Base-by-base conservation (phyloP, 139 green algal species). In the Coccomyxa sp. region DNA sequence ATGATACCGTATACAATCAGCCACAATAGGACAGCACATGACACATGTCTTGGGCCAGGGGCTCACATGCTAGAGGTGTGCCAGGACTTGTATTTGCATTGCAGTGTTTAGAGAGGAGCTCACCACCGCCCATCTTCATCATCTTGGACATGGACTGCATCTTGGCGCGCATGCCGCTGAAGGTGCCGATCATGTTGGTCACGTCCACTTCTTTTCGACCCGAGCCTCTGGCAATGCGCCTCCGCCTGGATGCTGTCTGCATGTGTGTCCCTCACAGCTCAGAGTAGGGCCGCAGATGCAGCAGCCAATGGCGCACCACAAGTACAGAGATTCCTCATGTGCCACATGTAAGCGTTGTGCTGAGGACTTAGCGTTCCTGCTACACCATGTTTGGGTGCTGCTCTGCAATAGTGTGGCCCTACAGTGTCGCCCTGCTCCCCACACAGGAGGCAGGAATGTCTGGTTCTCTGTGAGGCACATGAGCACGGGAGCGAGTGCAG, bases 61-160 rank as follows among this genome's bases (percentile, higher is more conserved):
- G 16, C 9, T 7, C 16, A 69, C 4, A 14, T 5, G 39, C 41
- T 5, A 33, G 6, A 68, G n/a, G 38, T 50, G 24, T 8, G 22
- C 2, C 8, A 38, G 22, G 8, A 73, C 38, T 27, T 1, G 70
- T n/a, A n/a, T n/a, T n/a, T 40, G 31, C 33, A 75, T 4, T 34
- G 22, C 29, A 39, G 37, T 37, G 6, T 29, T 5, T 29, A 44
- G 6, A 54, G 0, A 76, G 7, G 6, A 76, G 22, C 36, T 27
- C 29, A 37, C 78, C 86, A 24, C 83, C 88, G 64, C 70, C 68
- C 36, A 86, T 75, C 34, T 85, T 81, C 93, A 97, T 95, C 82
- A 98, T 92, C 70, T 84, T 83, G 44, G 85, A 82, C 84, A 98
- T 86, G 27, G 83, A 90, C 41, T 91, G 82, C 85, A 95, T 92